phyloP scores from a whole-genome alignment of 352 stramenopile species.

The Globisporangium paroecandrum region DNA sequence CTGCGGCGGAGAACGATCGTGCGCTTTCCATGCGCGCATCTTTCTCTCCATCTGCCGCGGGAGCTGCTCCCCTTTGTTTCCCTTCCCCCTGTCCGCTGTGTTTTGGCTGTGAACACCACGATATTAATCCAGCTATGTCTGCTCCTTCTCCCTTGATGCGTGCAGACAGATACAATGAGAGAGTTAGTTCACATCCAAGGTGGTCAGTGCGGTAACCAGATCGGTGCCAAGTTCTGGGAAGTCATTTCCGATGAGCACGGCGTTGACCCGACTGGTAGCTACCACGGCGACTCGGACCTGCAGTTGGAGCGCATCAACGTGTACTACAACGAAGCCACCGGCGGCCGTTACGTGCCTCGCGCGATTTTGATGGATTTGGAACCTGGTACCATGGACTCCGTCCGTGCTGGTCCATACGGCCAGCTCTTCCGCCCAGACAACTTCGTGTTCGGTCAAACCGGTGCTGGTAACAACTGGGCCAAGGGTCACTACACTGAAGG shows the following conservation, averaged over 20 bases:
- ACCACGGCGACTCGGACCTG: constrained; percentile 95
- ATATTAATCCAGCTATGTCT: constrained; percentile 9
- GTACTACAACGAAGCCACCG: constrained; percentile 99
- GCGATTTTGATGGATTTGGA: constrained; percentile 99
- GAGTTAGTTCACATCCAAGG: constrained; percentile 99
- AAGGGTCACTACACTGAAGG: constrained; percentile 99
- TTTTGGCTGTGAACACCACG: background rate
- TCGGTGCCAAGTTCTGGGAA: constrained; percentile 98
- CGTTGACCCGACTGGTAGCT: constrained; percentile 89
- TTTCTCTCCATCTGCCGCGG: constrained; percentile 1
- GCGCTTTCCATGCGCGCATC: background rate
- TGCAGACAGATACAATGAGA: constrained; percentile 72
- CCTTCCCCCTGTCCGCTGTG: background rate
- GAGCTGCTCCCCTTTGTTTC: background rate
- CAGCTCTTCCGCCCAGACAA: constrained; percentile 99
- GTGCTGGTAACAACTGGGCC: constrained; percentile 99
- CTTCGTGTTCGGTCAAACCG: constrained; percentile 98
- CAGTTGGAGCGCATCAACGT: constrained; percentile 99
- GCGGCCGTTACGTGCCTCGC: constrained; percentile 96
- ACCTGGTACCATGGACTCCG: constrained; percentile 98
- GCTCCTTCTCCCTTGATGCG: constrained; percentile 12
- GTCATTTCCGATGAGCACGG: constrained; percentile 97
- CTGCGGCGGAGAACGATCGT: constrained; percentile 1
- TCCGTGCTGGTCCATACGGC: constrained; percentile 94
- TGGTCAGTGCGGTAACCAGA: constrained; percentile 99